These are phyloP conservation scores for Entomortierella lignicola DNA, from an alignment of 192 early-diverging fungal genomes.

Conservation along the genomic window DNA sequence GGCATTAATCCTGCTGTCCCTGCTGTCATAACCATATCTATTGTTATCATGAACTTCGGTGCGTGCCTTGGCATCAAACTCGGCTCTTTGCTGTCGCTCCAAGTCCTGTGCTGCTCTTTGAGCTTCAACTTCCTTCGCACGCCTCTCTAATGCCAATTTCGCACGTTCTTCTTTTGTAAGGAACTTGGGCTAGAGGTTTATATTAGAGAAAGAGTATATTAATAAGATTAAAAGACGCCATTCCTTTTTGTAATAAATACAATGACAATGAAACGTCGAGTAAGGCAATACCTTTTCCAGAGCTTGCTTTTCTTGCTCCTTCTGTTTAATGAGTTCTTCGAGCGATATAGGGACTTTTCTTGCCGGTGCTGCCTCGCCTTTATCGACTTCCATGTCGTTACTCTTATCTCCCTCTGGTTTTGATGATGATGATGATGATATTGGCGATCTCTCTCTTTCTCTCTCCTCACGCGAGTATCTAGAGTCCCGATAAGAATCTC, in stretches of 20 bases:
- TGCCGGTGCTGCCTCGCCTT: conserved; percentile 2
- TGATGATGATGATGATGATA: background rate
- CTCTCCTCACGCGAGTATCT: conserved; percentile 19
- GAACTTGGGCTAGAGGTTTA: conserved; percentile 73
- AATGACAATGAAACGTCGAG: background rate
- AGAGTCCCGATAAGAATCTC: conserved; percentile 37
- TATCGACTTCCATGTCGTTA: conserved; percentile 27
- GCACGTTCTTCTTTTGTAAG: conserved; percentile 93
- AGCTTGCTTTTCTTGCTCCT: conserved; percentile 71
- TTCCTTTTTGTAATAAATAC: conserved; percentile 2
- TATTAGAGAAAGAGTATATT: background rate
- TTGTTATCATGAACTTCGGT: conserved; percentile 58
- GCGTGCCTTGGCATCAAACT: conserved; percentile 64
- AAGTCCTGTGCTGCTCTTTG: conserved; percentile 68
- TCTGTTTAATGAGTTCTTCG: conserved; percentile 79
- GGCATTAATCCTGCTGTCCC: conserved; percentile 23
- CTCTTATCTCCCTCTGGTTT: conserved; percentile 3
- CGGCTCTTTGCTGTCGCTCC: conserved; percentile 68
- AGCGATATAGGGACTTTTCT: conserved; percentile 77
- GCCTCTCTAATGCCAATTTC: conserved; percentile 83
- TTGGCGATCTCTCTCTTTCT: conserved; percentile 18
- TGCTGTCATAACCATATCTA: conserved; percentile 45
- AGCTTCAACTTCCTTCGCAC: conserved; percentile 85
- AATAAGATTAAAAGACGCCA: too few relatives aligned
- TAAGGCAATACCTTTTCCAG: conserved; percentile 62